A percentile compares a stretch with the other conserved stretches of the same genome.
These are phyloP conservation scores for Trichoderma oligosporum DNA, from an alignment of 2,329 filamentous ascomycete species.

Conservation along the genomic window DNA sequence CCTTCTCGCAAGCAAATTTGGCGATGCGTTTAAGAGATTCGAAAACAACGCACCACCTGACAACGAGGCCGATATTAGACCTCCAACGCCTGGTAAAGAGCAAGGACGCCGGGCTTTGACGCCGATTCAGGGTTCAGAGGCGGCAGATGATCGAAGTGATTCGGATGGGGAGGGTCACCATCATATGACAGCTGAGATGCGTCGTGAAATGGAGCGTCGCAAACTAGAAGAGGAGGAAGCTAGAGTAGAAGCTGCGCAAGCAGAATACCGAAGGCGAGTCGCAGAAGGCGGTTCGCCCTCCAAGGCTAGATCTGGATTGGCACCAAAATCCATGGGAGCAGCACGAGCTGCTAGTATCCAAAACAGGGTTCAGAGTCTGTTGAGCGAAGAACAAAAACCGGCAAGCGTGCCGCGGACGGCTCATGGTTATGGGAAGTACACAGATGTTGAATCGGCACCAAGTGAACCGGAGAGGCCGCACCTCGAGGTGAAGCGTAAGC, in stretches of 20 bases:
- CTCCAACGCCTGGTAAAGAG: constrained; percentile 49
- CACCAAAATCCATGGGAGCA: constrained; percentile 53
- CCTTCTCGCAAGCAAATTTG: constrained; percentile 82
- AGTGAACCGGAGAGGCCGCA: constrained; percentile 38
- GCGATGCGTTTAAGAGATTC: constrained; percentile 89
- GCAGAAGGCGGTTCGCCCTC: constrained; percentile 44
- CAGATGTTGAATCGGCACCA: constrained; percentile 49
- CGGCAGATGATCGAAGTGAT: constrained; percentile 57
- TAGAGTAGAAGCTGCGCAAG: constrained; percentile 81
- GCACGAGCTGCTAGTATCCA: constrained; percentile 81
- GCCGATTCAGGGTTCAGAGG: constrained; percentile 73
- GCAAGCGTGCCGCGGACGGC: constrained; percentile 64
- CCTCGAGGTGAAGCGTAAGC: constrained; percentile 51
- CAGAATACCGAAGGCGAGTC: constrained; percentile 77
- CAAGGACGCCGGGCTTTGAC: constrained; percentile 53
- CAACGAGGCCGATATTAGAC: constrained; percentile 30
- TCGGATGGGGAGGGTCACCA: constrained; percentile 60
- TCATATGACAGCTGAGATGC: constrained; percentile 78
- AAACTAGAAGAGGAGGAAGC: constrained; percentile 83
- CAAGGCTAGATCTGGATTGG: constrained; percentile 36
- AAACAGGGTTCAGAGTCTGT: constrained; percentile 78
- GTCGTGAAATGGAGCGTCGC: constrained; percentile 80
- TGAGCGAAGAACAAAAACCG: constrained; percentile 70
- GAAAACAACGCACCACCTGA: constrained; percentile 53
- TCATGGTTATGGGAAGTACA: constrained; percentile 85